Base-by-base conservation (phyloP, 2,329 filamentous ascomycete genomes). In the Chaetothyriales sp. region DNA sequence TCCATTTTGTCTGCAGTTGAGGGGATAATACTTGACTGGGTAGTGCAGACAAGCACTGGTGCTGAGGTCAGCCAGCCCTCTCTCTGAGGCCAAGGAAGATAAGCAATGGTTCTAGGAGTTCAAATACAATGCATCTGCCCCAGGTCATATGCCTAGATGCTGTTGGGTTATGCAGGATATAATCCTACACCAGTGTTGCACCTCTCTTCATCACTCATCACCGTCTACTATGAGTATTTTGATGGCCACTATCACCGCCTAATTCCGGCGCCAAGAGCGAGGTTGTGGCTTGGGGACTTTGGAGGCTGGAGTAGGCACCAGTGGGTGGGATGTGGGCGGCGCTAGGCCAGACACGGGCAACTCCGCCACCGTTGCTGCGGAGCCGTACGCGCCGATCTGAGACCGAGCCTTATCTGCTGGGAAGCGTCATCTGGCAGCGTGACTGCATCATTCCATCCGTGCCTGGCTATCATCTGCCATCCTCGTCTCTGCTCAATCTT, bases 401-500 rank as follows among this genome's bases (percentile, higher is more conserved):
- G 32, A 15, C 32, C 32, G 32, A 39, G 15, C 8, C 32, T 39
- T 39, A 39, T 39, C 32, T 36, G 15, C 32, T 36, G 15, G 12
- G 32, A 39, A 39, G 32, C 32, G 32, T 39, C 32, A 39, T 39
- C 32, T 15, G 32, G 10, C 3, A 4, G 10, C 32, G 32, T 15
- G 32, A 39, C 32, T 39, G 32, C 32, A 39, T 39, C 32, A 39
- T 39, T 39, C 32, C 32, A 5, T 2, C 32, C 12, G 32, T 39
- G 32, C 32, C 32, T 39, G 12, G 10, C 32, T 39, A 39, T 39
- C 32, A 39, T 39, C 32, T 15, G 12, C 12, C 15, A 10, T 5
- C 32, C 49, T 39, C 49, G 46, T 47, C 18, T 51, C 44, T 51
- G 32, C 48, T 49, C 49, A 53, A 53, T 60, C 60, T 58, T 57